phyloP scores from a whole-genome alignment of 495 filamentous ascomycete species.

The Xylaria flabelliformis region DNA sequence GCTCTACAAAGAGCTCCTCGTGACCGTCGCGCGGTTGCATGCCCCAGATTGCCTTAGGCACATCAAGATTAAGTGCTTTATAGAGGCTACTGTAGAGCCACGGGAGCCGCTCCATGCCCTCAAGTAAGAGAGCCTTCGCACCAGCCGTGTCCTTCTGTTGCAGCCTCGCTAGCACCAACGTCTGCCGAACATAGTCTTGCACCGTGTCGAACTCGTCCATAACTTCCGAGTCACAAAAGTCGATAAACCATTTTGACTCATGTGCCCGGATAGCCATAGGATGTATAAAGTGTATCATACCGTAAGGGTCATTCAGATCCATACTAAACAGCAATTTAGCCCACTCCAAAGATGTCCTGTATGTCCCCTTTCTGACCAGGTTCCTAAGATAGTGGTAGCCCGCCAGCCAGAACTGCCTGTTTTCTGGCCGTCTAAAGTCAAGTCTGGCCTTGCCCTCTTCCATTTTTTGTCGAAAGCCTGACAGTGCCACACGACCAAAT shows the following conservation, averaged over 20 bases:
- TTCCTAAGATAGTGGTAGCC: constrained; percentile 87
- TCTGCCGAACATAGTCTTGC: constrained; percentile 69
- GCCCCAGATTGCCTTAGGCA: constrained; percentile 83
- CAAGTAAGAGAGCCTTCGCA: constrained; percentile 66
- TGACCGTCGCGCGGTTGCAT: constrained; percentile 67
- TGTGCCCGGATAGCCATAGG: constrained; percentile 80
- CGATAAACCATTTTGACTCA: constrained; percentile 76
- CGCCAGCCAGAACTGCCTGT: constrained; percentile 90
- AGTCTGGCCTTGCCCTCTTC: constrained; percentile 79
- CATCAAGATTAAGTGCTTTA: constrained; percentile 73
- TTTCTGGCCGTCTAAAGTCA: constrained; percentile 79
- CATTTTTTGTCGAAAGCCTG: constrained; percentile 76
- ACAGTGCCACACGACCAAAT: constrained; percentile 84
- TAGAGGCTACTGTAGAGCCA: constrained; percentile 84
- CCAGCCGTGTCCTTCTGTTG: constrained; percentile 69
- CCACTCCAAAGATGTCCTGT: constrained; percentile 92
- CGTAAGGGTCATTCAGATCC: constrained; percentile 83
- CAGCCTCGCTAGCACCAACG: constrained; percentile 72
- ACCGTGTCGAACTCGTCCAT: constrained; percentile 43
- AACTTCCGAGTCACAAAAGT: constrained; percentile 67
- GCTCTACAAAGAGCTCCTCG: constrained; percentile 76
- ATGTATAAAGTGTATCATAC: constrained; percentile 77
- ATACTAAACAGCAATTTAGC: constrained; percentile 81
- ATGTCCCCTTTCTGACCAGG: constrained; percentile 88
- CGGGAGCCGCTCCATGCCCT: constrained; percentile 73